Percentiles rank a stretch among this genome's conserved stretches.
These are phyloP conservation scores for Papiliotrema fonsecae DNA, from an alignment of 1,284 basidiomycete species.

Conservation along the genomic window DNA sequence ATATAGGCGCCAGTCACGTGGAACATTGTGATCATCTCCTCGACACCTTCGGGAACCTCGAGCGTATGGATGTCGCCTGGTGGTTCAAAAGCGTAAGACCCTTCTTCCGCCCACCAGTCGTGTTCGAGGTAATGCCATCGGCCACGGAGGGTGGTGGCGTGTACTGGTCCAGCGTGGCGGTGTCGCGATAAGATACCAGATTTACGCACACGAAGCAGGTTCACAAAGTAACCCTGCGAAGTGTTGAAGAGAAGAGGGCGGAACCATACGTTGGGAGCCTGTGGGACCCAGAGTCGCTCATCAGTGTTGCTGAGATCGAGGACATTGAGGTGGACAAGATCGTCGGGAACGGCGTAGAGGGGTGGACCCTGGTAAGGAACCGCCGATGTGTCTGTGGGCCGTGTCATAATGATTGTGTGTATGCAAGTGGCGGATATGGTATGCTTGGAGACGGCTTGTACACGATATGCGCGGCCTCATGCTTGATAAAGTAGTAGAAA, in stretches of 20 bases:
- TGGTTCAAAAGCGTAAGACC: conserved; percentile 18
- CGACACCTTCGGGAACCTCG: conserved; percentile 20
- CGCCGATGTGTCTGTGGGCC: conserved; percentile 16
- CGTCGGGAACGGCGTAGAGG: conserved; percentile 19
- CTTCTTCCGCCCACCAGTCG: conserved; percentile 24
- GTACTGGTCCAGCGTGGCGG: conserved; percentile 22
- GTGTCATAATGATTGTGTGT: conserved; percentile 11
- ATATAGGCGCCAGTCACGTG: conserved; percentile 23
- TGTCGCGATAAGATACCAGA: conserved; percentile 21
- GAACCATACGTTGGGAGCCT: conserved; percentile 20
- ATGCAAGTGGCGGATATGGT: background rate
- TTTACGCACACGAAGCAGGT: conserved; percentile 20
- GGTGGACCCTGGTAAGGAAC: conserved; percentile 18
- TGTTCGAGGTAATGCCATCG: conserved; percentile 26
- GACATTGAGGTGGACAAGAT: conserved; percentile 16
- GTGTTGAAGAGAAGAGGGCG: conserved; percentile 16
- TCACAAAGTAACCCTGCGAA: conserved; percentile 26
- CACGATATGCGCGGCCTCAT: no score
- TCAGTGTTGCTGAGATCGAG: conserved; percentile 17
- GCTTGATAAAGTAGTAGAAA: no score
- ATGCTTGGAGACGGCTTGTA: no score
- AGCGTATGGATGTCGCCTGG: conserved; percentile 22
- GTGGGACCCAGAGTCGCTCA: conserved; percentile 22
- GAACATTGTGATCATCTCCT: conserved; percentile 25
- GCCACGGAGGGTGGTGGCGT: conserved; percentile 16